A percentile compares a stretch with the other conserved stretches of the same genome.
phyloP scores from a whole-genome alignment of 345 rosid genomes.

The Pistacia integerrima region DNA sequence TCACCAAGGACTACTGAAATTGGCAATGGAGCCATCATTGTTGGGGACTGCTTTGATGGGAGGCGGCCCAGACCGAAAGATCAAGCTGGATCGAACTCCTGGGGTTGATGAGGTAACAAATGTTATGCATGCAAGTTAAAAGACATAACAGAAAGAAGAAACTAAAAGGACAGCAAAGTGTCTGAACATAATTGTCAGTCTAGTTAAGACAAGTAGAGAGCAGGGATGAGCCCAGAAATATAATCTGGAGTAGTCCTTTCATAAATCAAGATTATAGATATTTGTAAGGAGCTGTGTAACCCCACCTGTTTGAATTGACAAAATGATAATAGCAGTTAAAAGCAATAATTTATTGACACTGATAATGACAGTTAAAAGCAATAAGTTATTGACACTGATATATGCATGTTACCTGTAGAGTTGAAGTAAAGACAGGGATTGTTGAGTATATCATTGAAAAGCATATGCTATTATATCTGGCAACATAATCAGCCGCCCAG shows the following conservation, averaged over 20 bases:
- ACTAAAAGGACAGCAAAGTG: background rate
- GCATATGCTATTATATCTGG: background rate
- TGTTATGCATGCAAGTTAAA: background rate
- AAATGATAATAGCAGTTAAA: background rate
- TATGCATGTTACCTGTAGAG: background rate
- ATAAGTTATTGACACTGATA: background rate
- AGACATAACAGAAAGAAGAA: background rate
- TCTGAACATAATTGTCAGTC: background rate
- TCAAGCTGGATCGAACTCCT: constrained; percentile 82
- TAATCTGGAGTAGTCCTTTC: background rate
- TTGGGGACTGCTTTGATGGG: constrained; percentile 85
- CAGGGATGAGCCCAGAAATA: background rate
- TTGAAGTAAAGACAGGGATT: background rate
- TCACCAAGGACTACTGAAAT: constrained; percentile 83
- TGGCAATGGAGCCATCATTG: constrained; percentile 95
- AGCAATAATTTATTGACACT: background rate
- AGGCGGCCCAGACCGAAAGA: constrained; percentile 89
- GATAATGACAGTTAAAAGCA: background rate
- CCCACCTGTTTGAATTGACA: background rate
- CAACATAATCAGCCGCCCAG: background rate
- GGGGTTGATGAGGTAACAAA: constrained; percentile 85
- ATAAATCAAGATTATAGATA: background rate
- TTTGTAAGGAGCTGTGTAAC: background rate
- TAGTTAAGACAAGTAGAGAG: background rate
- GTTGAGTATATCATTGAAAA: background rate